phyloP scores from a whole-genome alignment of 73 alveolate species.

The Paramecium biaurelia region DNA sequence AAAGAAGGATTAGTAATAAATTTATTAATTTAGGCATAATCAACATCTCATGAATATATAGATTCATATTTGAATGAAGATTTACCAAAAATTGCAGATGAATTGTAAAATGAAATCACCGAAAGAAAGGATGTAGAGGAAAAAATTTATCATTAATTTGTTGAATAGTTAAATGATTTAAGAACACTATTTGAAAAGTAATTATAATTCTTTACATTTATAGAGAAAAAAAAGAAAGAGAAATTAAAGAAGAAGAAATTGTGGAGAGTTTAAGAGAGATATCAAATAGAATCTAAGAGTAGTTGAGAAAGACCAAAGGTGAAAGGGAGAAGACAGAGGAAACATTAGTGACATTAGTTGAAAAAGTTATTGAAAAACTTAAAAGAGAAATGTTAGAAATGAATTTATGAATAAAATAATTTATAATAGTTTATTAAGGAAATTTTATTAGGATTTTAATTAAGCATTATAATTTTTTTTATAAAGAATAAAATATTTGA shows the following conservation, averaged over 20 bases:
- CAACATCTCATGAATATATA: constrained; percentile 58
- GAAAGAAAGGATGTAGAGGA: constrained; percentile 63
- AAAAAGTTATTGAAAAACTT: constrained; percentile 63
- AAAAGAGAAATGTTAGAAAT: constrained; percentile 65
- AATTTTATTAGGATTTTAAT: too few relatives aligned
- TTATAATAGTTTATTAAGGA: too few relatives aligned
- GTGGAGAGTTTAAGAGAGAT: constrained; percentile 60
- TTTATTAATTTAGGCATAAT: constrained; percentile 53
- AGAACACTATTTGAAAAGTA: constrained; percentile 56
- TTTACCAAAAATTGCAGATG: constrained; percentile 62
- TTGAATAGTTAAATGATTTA: constrained; percentile 51
- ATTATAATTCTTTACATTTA: neutral
- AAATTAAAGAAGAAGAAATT: constrained; percentile 60
- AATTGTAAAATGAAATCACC: constrained; percentile 57
- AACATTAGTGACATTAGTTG: constrained; percentile 50
- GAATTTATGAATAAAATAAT: constrained; percentile 46
- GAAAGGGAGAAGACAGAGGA: constrained; percentile 66
- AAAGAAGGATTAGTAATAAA: constrained; percentile 37
- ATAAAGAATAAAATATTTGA: neutral
- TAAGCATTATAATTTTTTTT: too few relatives aligned
- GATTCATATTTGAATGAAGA: constrained; percentile 64
- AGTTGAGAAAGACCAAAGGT: constrained; percentile 40
- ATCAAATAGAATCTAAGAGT: constrained; percentile 55
- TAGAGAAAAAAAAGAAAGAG: constrained; percentile 64
- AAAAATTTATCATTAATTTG: constrained; percentile 54